Conservation (phyloP, 495 filamentous ascomycete genomes). For the Hapsidospora chrysogenum region DNA sequence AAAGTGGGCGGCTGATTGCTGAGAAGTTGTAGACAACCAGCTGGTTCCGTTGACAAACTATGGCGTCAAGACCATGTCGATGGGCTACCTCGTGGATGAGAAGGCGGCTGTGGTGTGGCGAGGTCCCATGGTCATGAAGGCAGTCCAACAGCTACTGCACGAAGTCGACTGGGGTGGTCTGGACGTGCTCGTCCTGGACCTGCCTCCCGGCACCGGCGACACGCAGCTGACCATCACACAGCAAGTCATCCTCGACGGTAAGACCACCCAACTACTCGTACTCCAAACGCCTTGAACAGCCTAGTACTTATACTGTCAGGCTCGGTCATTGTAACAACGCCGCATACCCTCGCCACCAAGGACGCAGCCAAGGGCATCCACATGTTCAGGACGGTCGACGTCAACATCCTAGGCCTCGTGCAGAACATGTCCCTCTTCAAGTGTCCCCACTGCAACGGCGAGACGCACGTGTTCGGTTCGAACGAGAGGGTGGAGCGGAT, state of each 20-base stretch:
- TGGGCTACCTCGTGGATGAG: conserved; percentile 80
- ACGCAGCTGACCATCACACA: conserved; percentile 87
- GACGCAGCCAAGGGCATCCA: conserved; percentile 81
- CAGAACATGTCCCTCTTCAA: conserved; percentile 86
- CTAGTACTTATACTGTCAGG: conserved; percentile 20
- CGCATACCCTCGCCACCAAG: conserved; percentile 75
- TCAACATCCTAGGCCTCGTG: conserved; percentile 71
- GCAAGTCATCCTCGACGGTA: conserved; percentile 69
- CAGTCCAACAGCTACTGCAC: conserved; percentile 84
- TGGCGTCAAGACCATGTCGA: conserved; percentile 93
- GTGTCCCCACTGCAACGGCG: conserved; percentile 59
- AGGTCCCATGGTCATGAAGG: conserved; percentile 95
- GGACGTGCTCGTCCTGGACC: conserved; percentile 76
- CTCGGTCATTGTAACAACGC: conserved; percentile 82
- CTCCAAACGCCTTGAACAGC: not conserved
- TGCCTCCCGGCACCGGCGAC: conserved; percentile 91
- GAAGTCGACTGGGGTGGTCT: conserved; percentile 78
- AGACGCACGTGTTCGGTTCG: conserved; percentile 65
- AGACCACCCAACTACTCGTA: not conserved
- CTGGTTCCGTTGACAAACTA: conserved; percentile 86
- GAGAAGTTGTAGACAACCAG: conserved; percentile 42
- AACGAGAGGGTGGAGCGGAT: conserved; percentile 26
- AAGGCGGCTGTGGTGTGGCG: conserved; percentile 84
- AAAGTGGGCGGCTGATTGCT: not conserved
- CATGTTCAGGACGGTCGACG: conserved; percentile 76